These are phyloP conservation scores for Trichophyton simii DNA, from an alignment of 2,329 filamentous ascomycete species.

Conservation along the genomic window DNA sequence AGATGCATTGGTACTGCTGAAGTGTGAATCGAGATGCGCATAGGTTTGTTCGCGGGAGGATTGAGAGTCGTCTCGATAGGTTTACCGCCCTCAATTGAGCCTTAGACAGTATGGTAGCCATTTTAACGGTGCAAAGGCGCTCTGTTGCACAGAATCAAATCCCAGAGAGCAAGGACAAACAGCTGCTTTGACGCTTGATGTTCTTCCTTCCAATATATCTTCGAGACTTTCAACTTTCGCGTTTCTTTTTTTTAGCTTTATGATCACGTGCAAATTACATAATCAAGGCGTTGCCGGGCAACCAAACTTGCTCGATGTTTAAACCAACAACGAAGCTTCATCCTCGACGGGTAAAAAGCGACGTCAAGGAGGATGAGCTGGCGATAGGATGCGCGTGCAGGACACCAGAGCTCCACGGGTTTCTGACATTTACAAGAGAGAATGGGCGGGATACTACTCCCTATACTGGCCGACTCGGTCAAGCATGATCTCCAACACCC, in stretches of 20 bases:
- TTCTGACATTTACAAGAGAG: not conserved
- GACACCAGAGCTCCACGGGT: not conserved
- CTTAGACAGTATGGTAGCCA: not conserved
- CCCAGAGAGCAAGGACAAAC: no score
- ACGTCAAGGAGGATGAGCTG: not conserved
- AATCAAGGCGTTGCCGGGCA: constrained; percentile 8
- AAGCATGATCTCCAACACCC: constrained; percentile 44
- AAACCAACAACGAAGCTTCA: constrained; percentile 8
- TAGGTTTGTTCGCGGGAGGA: not conserved
- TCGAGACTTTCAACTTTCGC: not conserved
- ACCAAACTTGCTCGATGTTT: constrained; percentile 9
- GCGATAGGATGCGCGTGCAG: not conserved
- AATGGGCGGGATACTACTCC: constrained; percentile 12
- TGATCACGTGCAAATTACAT: not conserved
- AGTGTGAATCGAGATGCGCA: not conserved
- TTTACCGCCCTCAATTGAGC: not conserved
- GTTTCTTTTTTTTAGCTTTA: not conserved
- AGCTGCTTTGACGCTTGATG: not conserved
- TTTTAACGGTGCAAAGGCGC: not conserved
- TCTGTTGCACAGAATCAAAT: not conserved
- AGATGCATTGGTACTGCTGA: constrained; percentile 14
- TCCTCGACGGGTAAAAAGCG: not conserved
- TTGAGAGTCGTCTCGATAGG: not conserved
- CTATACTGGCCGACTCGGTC: constrained; percentile 32
- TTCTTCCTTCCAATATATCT: not conserved